Conservation (phyloP, 2,329 filamentous ascomycete species). For the Sporothrix euskadiensis region DNA sequence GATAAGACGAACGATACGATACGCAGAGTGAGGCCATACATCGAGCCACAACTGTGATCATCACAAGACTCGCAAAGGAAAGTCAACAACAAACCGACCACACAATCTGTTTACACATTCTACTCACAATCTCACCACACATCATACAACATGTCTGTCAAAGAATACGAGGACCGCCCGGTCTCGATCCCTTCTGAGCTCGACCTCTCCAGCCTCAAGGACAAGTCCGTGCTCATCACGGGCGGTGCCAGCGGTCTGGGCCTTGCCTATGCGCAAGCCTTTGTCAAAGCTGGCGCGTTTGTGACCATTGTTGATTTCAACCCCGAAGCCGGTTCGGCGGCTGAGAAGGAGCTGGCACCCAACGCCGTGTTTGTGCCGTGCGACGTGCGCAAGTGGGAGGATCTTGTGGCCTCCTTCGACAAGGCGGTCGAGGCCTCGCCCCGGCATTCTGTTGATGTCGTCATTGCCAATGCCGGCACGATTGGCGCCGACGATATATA, state of each 20-base stretch:
- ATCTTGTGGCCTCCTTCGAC: slow-evolving; percentile 47
- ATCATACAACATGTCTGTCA: slow-evolving; percentile 25
- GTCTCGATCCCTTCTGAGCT: not conserved
- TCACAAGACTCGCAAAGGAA: not conserved
- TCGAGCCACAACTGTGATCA: not conserved
- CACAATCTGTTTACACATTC: too few species aligned
- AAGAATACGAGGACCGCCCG: slow-evolving; percentile 22
- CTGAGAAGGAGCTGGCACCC: slow-evolving; percentile 23
- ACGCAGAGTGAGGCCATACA: not conserved
- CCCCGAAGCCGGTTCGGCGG: slow-evolving; percentile 37
- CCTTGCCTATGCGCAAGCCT: slow-evolving; percentile 41
- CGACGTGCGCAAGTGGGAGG: slow-evolving; percentile 47
- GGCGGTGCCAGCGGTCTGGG: slow-evolving; percentile 50
- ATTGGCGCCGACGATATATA: slow-evolving; percentile 32
- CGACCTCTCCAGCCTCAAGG: slow-evolving; percentile 37
- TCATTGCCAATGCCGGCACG: slow-evolving; percentile 52
- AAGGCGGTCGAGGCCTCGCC: slow-evolving; percentile 43
- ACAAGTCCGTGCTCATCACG: slow-evolving; percentile 51
- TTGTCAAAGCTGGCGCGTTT: slow-evolving; percentile 42
- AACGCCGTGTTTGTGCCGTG: slow-evolving; percentile 32
- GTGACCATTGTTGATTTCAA: slow-evolving; percentile 47
- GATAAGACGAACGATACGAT: too few species aligned
- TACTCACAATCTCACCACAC: not conserved
- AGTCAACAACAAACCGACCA: not conserved
- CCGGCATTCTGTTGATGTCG: slow-evolving; percentile 44